Conservation (phyloP, 345 rosid species). For the Lagerstroemia speciosa region DNA sequence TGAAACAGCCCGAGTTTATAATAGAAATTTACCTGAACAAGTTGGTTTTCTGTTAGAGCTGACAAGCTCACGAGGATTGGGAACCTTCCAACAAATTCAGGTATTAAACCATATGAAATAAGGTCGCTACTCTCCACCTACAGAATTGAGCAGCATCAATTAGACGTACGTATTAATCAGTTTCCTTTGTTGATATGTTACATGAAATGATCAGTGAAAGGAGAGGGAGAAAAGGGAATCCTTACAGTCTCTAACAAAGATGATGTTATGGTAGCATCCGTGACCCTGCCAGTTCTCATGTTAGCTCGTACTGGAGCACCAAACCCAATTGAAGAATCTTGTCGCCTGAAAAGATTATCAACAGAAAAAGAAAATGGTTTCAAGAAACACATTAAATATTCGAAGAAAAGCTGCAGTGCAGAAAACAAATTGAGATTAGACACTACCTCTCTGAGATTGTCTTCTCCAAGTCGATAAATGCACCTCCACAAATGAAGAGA, state of each 20-base stretch:
- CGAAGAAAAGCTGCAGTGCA: neutral
- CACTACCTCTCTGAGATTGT: slow-evolving; percentile 92
- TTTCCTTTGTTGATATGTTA: neutral
- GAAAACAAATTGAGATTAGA: slow-evolving; percentile 6
- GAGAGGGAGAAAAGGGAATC: neutral
- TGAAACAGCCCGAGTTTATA: neutral
- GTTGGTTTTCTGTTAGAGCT: slow-evolving; percentile 92
- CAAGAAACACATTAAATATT: slow-evolving; percentile 5
- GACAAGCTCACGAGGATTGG: slow-evolving; percentile 92
- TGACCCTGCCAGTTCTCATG: slow-evolving; percentile 78
- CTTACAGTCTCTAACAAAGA: slow-evolving; percentile 89
- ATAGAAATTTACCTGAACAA: slow-evolving; percentile 64
- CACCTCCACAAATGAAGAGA: slow-evolving; percentile 98
- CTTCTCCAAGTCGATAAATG: slow-evolving; percentile 92
- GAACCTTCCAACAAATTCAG: slow-evolving; percentile 98
- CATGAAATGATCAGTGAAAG: neutral
- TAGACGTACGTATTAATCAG: neutral
- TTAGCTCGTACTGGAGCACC: slow-evolving; percentile 97
- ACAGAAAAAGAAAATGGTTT: neutral
- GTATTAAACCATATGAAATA: slow-evolving; percentile 87
- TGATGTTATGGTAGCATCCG: slow-evolving; percentile 67
- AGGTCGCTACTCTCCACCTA: slow-evolving; percentile 99
- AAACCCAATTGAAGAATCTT: slow-evolving; percentile 98
- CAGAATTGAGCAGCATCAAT: slow-evolving; percentile 9
- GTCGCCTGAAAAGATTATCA: slow-evolving; percentile 45